Conservation (phyloP, 345 rosid genomes). For the Erysimum cheiranthoides region DNA sequence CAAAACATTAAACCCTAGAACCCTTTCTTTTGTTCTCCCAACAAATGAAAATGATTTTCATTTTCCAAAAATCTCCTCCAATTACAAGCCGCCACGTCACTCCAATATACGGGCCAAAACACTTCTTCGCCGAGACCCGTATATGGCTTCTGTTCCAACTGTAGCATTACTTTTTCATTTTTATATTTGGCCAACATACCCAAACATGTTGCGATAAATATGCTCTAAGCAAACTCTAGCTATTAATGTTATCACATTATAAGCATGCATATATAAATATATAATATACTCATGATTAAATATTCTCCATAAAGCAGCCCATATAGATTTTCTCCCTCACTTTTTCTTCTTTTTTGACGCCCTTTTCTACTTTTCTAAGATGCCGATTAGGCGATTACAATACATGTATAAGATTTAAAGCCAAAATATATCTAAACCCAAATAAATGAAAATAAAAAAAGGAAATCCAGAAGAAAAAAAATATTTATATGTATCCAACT, state of each 20-base stretch:
- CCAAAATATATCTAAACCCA: conserved; percentile 12
- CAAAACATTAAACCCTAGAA: no score
- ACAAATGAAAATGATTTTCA: no score
- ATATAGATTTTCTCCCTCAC: conserved; percentile 23
- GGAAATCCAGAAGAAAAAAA: not conserved
- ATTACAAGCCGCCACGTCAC: no score
- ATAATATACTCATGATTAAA: conserved; percentile 38
- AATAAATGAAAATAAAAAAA: not conserved
- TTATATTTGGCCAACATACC: no score
- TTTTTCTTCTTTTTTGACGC: conserved; percentile 4
- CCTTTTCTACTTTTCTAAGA: conserved; percentile 19
- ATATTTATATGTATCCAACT: conserved; percentile 10
- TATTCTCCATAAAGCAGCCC: conserved; percentile 32
- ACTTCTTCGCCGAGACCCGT: no score
- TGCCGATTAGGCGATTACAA: not conserved
- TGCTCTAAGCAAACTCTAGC: conserved; percentile 16
- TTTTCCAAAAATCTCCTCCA: no score
- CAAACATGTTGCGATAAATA: no score
- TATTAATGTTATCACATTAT: conserved; percentile 35
- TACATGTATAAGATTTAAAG: not conserved
- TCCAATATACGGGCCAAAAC: no score
- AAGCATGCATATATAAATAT: conserved; percentile 42
- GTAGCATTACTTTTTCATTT: no score
- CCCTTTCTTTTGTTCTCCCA: no score
- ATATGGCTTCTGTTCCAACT: no score